Evolutionary conservation across 176 grass and related monocot species (phyloP).

Genomic region (Phyllostachys edulis): DNA sequence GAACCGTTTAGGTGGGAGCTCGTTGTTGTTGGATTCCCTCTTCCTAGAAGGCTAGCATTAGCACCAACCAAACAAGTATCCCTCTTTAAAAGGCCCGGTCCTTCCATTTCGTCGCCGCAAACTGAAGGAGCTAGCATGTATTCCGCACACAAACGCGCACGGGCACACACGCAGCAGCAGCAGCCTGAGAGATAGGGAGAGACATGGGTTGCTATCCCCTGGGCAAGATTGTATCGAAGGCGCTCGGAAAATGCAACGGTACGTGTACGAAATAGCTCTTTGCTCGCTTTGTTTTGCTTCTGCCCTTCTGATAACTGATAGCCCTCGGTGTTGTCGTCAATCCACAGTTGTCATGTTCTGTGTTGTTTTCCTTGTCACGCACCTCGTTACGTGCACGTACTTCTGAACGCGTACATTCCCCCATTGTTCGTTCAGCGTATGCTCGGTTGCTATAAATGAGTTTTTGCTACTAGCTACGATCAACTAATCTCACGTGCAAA

Average conservation of each 20-base stretch:
- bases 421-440: too few relatives aligned
- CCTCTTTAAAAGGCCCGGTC: constrained; percentile 31
- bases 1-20: constrained; percentile 41
- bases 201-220: constrained; percentile 88
- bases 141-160: constrained; percentile 7
- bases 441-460: neutral
- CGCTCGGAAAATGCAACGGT: constrained; percentile 69
- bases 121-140: constrained; percentile 39
- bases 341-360: too few relatives aligned
- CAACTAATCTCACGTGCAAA: neutral
- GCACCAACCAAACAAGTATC: constrained; percentile 33
- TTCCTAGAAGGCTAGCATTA: neutral
- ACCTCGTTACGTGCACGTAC: too few relatives aligned
- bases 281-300: neutral
- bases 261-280: constrained; percentile 11
- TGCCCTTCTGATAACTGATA: neutral
- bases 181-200: constrained; percentile 22
- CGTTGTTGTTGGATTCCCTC: constrained; percentile 44
- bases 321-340: neutral
- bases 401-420: too few relatives aligned
- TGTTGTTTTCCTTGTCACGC: too few relatives aligned
- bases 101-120: constrained; percentile 23
- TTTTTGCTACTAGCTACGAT: neutral
- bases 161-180: neutral
- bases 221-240: constrained; percentile 57